Evolutionary conservation across 2,329 filamentous ascomycete species (phyloP), one percentile per base, ranked within the genome.

Genomic region (Lachnellula subtilissima): DNA sequence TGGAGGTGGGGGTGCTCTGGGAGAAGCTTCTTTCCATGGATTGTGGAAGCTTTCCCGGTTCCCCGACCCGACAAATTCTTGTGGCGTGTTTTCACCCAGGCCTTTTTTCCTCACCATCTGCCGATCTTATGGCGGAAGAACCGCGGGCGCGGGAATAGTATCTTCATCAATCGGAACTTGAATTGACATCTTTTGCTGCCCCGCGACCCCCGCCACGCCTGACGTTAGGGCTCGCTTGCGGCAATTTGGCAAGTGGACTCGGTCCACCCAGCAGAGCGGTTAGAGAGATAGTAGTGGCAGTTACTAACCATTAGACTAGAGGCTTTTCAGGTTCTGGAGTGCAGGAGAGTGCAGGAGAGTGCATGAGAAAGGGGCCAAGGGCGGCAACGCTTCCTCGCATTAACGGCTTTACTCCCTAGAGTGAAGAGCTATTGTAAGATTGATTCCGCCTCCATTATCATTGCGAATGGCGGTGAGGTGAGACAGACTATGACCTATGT

Each of bases 41-140:
- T 61, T 49, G 22, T 54, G 54, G 57, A 59, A 54, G 52, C 22
- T 23, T 55, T 55, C 56, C 52, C 57, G 50, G 37, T 47, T 43
- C 52, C 53, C 54, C 50, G 54, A 54, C 48, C 51, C 55, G 53
- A 49, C 53, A 46, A 23, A 36, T 25, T 7, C 32, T 47, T 36
- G 53, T 55, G 53, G 53, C 53, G 53, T 39, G 36, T 17, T 36
- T 32, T 32, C 28, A 32, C 40, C 14, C 37, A 32, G 28, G 28
- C 9, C 9, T 32, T 8, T 11, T 32, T 23, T 32, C 45, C 12
- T 47, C 14, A 3, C 11, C 19, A 19, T 12, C 19, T 23, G 42
- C n/a, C 42, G 19, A 23, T 45, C 19, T 22, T 45, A 22, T 17
- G 42, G 11, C 28, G 28, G 28, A 32, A 32, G 8, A 9, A 32